Evolutionary conservation across 306 rosid genomes (phyloP).

Genomic region (Psophocarpus tetragonolobus): DNA sequence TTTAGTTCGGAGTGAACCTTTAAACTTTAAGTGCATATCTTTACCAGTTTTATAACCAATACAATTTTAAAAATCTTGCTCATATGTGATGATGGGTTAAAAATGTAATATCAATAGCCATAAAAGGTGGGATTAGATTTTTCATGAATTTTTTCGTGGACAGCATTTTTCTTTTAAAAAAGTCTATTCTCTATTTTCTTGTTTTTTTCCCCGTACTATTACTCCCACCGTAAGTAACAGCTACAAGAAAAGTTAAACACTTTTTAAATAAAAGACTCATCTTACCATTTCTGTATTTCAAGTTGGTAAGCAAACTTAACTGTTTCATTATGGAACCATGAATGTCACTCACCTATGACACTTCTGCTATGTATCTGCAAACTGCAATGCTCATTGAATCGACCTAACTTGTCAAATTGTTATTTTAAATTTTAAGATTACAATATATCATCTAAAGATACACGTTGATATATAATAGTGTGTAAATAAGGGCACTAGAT

Average conservation of each 20-base stretch:
- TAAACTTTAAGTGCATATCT: too few species aligned
- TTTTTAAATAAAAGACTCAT: background rate
- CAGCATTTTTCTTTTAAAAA: background rate
- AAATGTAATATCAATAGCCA: too few species aligned
- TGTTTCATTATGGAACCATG: background rate
- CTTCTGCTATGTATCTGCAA: background rate
- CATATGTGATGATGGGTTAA: too few species aligned
- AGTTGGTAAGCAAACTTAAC: constrained; percentile 6
- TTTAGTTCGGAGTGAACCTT: too few species aligned
- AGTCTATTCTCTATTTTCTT: background rate
- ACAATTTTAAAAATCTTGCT: too few species aligned
- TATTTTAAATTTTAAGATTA: background rate
- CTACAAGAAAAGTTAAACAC: background rate
- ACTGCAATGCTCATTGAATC: background rate
- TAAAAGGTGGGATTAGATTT: too few species aligned
- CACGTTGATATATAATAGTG: too few species aligned
- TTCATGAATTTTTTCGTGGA: too few species aligned
- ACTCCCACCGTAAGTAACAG: background rate
- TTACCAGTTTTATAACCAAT: too few species aligned
- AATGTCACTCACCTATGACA: background rate
- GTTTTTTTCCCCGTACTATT: background rate
- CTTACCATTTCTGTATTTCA: background rate
- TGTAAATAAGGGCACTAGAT: too few species aligned
- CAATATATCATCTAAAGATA: background rate
- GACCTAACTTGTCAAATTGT: background rate